Evolutionary conservation across 73 alveolate genomes (phyloP).

Genomic region (Paramecium pentaurelia): DNA sequence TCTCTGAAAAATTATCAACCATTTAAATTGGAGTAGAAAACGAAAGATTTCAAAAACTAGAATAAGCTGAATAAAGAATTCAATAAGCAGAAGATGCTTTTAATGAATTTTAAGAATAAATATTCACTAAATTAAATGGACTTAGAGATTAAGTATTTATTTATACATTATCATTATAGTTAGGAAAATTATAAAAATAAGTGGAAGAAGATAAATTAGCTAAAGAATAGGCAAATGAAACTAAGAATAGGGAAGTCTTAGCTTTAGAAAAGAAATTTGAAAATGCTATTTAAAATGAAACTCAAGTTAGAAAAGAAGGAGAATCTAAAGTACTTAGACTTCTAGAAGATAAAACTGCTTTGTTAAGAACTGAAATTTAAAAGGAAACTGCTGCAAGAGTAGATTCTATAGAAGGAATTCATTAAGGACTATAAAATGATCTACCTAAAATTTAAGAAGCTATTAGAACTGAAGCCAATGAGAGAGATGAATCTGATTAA

Average conservation of each 20-base stretch:
- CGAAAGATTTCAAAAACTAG: conserved; percentile 53
- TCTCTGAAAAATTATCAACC: conserved; percentile 1
- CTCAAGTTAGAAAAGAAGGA: background rate
- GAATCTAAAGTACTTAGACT: too few species aligned
- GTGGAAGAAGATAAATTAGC: conserved; percentile 66
- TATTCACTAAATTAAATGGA: too few species aligned
- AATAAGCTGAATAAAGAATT: conserved; percentile 62
- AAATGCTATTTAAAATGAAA: conserved; percentile 61
- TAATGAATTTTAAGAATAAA: too few species aligned
- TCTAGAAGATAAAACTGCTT: too few species aligned
- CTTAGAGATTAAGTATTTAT: too few species aligned
- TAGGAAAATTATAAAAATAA: conserved; percentile 49
- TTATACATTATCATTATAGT: background rate
- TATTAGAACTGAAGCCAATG: background rate
- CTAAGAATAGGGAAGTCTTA: conserved; percentile 52
- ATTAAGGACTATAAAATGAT: background rate
- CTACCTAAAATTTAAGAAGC: conserved; percentile 27
- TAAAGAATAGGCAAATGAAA: background rate
- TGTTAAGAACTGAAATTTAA: too few species aligned
- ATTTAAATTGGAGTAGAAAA: conserved; percentile 39
- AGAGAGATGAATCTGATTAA: conserved; percentile 55
- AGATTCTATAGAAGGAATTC: background rate
- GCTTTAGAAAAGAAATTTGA: conserved; percentile 53
- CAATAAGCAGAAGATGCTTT: conserved; percentile 57
- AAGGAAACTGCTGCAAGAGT: background rate